Evolutionary conservation across 2,329 filamentous ascomycete species (phyloP), one percentile per base, ranked within the genome.

Genomic region (Proliferodiscus dingleyae): DNA sequence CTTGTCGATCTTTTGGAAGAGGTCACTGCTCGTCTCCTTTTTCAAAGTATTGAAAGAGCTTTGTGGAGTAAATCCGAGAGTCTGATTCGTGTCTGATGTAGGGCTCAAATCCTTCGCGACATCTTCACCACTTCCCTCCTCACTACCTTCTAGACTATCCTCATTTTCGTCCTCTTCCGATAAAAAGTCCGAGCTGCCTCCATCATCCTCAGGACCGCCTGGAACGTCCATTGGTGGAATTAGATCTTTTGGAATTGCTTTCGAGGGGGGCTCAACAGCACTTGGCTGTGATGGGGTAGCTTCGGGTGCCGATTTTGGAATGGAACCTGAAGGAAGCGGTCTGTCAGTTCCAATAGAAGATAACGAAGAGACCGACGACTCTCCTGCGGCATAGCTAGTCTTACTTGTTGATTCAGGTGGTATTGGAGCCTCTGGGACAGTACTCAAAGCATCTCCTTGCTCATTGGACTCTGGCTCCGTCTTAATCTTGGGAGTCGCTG

Each of bases 91-190:
- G 29, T 66, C 67, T 11, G 71, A 70, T 5, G 66, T 70, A 16
- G 76, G 77, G 54, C 76, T 82, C 10, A 83, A 64, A 40, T 84
- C 80, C 56, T 82, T 78, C n/a, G 73, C 73, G 37, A 84, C 74
- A 61, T 84, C 80, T 39, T 83, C 71, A 19, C 79, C 81, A 50
- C 60, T 72, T 29, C 69, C 68, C 23, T 75, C 73, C 2, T 72
- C 72, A 10, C 73, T 74, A 16, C 70, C 68, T 1, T 70, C 70
- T 10, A 68, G 70, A 4, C 45, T 44, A 13, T 65, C 68, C 5
- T 68, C 70, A 9, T 64, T 61, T 2, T 67, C 68, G 10, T 65
- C 68, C 19, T 59, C 61, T 10, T 66, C 57, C 7, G 52, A 52
- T 5, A 47, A 8, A 33, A 60, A 61, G 13, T 55, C 61, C 11